Evolutionary conservation across 805 yeast species (phyloP).

Genomic region (Maudiozyma turicensis): DNA sequence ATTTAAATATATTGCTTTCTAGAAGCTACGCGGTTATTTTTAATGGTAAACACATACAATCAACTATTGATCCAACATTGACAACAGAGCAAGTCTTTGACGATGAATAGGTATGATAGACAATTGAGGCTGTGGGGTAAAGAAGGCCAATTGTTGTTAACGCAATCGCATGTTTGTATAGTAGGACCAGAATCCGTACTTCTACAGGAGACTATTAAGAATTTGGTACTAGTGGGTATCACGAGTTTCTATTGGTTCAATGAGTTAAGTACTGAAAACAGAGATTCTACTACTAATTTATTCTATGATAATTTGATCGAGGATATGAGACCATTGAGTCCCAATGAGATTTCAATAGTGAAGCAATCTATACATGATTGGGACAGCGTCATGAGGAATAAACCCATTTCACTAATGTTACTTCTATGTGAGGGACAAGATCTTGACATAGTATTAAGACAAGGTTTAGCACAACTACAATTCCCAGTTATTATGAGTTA

Average conservation of each 20-base stretch:
- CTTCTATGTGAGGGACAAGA: background rate
- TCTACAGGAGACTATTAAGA: constrained; percentile 64
- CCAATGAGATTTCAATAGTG: background rate
- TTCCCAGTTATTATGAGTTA: constrained; percentile 48
- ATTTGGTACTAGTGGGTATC: constrained; percentile 65
- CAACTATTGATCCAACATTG: background rate
- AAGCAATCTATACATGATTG: background rate
- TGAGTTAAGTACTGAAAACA: background rate
- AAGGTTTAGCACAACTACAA: constrained; percentile 8
- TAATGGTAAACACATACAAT: background rate
- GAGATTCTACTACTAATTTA: background rate
- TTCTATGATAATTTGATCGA: constrained; percentile 2
- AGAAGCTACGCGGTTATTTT: background rate
- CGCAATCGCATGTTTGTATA: constrained; percentile 49
- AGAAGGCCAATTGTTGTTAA: constrained; percentile 58
- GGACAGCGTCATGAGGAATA: background rate
- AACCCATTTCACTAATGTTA: constrained; percentile 21
- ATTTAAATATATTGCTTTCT: background rate
- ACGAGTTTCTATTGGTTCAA: constrained; percentile 43
- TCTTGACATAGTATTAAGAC: background rate
- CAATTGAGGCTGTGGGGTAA: constrained; percentile 83
- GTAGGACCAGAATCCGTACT: constrained; percentile 48
- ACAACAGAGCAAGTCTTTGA: background rate
- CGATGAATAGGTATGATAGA: constrained; percentile 61
- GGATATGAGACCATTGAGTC: constrained; percentile 1